Conservation (phyloP, 23 red algal genomes). For the Porphyridium purpureum region DNA sequence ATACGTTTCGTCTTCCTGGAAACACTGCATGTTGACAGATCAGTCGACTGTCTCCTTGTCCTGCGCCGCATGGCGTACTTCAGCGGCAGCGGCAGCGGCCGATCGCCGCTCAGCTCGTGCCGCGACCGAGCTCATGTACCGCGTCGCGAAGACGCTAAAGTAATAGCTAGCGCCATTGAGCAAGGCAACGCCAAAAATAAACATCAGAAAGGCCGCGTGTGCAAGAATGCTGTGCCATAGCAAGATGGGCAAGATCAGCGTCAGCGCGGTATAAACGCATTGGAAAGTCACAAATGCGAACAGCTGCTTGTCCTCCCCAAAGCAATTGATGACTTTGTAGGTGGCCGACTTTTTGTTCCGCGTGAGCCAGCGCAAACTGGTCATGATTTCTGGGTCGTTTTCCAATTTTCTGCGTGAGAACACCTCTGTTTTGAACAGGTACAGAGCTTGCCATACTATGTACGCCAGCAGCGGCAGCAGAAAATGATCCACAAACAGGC, state of each 20-base stretch:
- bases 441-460: constrained; percentile 20
- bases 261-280: constrained; percentile 14
- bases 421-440: constrained; percentile 22
- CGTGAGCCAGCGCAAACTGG: constrained; percentile 24
- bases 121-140: no score
- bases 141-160: constrained; percentile 35
- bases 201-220: constrained; percentile 5
- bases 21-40: no score
- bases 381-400: constrained; percentile 24
- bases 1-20: no score
- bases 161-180: constrained; percentile 24
- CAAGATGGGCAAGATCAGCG: constrained; percentile 3
- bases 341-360: not conserved
- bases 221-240: constrained; percentile 3
- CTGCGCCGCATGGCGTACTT: no score
- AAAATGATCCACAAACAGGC: no score
- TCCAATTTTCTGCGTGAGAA: constrained; percentile 21
- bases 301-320: constrained; percentile 12
- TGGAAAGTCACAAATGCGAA: constrained; percentile 12
- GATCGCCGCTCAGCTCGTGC: no score
- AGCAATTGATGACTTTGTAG: constrained; percentile 11
- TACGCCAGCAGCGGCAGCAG: constrained; percentile 15
- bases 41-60: no score
- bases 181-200: constrained; percentile 3
- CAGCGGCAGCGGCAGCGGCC: no score